Evolutionary conservation across 768 basidiomycete genomes (phyloP), one percentile per base, ranked within the genome.

Genomic region (Rhodotorula kratochvilovae): DNA sequence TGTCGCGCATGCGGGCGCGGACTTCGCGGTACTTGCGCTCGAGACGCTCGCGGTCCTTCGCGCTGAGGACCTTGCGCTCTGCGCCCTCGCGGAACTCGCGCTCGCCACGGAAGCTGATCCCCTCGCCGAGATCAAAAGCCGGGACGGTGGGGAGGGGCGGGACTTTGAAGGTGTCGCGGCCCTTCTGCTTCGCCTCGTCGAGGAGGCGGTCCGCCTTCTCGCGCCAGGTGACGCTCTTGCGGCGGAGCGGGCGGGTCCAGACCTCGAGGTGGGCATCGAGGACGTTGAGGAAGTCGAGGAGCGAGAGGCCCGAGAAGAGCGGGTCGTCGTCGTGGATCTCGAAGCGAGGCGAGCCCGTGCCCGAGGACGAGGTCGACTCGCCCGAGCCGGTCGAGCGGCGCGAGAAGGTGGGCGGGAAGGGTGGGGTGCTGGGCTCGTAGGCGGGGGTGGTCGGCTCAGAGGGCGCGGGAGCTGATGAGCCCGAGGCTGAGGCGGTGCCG

Each of bases 191-290:
- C 7, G 70, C 63, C 61, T 78, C 68, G 35, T 69, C 71, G 36
- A 76, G 48, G 31, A 72, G 53, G 51, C 57, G 54, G 45, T 70
- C 66, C 21, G 70, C 69, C 45, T 63, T 63, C 29, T 56, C 58
- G 19, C 60, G 53, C 74, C 71, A 75, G 4, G 59, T 59, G 31
- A 54, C 62, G 43, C 55, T 61, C 55, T 75, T 75, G 33, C 72
- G 43, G 16, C 67, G 58, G 27, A 76, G 54, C 6, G 68, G 66
- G 12, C 72, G 53, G 12, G 69, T 73, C 59, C 72, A 66, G 31
- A 76, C 66, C 51, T 78, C 74, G 46, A 68, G 43, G 51, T 76
- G 76, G 17, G 74, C 68, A 61, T 78, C 76, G 48, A 76, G 31
- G 43, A 75, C 66, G 62, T 70, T 70, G 63, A 78, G 63, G 11